Conservation (phyloP, 495 filamentous ascomycete genomes). For the Penicilliopsis zonata region DNA sequence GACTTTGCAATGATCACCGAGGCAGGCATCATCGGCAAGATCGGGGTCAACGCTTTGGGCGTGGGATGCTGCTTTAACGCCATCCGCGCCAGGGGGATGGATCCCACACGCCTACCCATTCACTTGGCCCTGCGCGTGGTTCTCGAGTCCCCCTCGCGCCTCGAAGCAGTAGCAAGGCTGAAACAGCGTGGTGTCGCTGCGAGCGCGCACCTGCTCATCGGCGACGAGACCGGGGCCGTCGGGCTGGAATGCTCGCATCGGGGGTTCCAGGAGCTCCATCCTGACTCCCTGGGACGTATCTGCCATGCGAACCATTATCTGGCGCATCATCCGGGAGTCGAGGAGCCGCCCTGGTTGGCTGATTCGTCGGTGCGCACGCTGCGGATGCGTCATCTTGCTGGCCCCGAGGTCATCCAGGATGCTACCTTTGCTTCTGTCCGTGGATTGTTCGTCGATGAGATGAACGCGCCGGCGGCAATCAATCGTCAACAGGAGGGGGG, state of each 20-base stretch:
- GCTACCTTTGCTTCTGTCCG: too few relatives aligned
- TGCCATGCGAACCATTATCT: slow-evolving; percentile 56
- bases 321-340: too few relatives aligned
- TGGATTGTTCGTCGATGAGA: too few relatives aligned
- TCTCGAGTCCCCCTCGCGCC: slow-evolving; percentile 41
- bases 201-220: slow-evolving; percentile 49
- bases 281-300: slow-evolving; percentile 34
- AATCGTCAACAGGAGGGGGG: too few relatives aligned
- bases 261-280: slow-evolving; percentile 36
- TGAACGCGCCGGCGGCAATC: too few relatives aligned
- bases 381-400: too few relatives aligned
- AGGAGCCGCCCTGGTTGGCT: too few relatives aligned
- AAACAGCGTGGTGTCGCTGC: slow-evolving; percentile 39
- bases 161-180: slow-evolving; percentile 36
- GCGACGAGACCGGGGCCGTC: slow-evolving; percentile 37
- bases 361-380: too few relatives aligned
- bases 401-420: too few relatives aligned
- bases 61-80: slow-evolving; percentile 61
- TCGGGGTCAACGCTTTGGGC: slow-evolving; percentile 50
- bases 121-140: slow-evolving; percentile 51
- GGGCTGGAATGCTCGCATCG: slow-evolving; percentile 48
- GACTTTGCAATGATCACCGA: slow-evolving; percentile 37
- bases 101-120: slow-evolving; percentile 41
- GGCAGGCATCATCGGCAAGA: slow-evolving; percentile 63
- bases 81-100: slow-evolving; percentile 45